These are phyloP conservation scores for Penicillium arizonense DNA, from an alignment of 495 filamentous ascomycete species.

Conservation along the genomic window DNA sequence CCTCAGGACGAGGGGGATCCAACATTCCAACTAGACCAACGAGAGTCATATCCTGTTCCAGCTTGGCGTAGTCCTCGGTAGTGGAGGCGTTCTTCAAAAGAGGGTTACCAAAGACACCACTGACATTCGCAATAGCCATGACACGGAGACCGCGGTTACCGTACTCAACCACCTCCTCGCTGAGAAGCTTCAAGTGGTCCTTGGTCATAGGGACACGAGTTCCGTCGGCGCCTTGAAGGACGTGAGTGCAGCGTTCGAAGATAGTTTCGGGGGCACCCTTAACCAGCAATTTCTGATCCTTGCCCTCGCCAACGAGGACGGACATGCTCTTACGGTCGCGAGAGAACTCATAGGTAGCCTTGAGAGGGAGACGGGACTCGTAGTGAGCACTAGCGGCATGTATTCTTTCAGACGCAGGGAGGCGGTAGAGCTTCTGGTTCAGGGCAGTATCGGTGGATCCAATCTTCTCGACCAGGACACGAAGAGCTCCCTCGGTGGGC, in stretches of 20 bases:
- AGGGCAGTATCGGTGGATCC: conserved; percentile 61
- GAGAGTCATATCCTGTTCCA: conserved; percentile 93
- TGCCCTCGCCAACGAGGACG: conserved; percentile 72
- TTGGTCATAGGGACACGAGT: conserved; percentile 67
- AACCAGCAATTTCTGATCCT: conserved; percentile 78
- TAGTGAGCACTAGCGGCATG: conserved; percentile 84
- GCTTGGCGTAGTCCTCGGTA: conserved; percentile 74
- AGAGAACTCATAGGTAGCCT: conserved; percentile 95
- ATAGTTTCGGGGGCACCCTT: conserved; percentile 96
- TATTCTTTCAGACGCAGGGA: conserved; percentile 57
- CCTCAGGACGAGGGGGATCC: conserved; percentile 95
- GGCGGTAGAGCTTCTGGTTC: conserved; percentile 51
- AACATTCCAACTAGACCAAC: conserved; percentile 95
- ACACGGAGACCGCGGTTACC: conserved; percentile 91
- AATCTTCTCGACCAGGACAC: conserved; percentile 92
- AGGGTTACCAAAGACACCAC: conserved; percentile 67
- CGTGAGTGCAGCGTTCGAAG: conserved; percentile 83
- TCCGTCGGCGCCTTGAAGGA: conserved; percentile 71
- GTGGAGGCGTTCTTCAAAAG: conserved; percentile 73
- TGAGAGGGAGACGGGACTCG: conserved; percentile 67
- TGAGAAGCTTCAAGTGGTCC: conserved; percentile 64
- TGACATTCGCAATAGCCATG: conserved; percentile 83
- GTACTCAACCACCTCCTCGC: conserved; percentile 80
- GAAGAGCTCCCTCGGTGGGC: conserved; percentile 91
- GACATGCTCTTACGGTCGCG: conserved; percentile 99